Conservation (phyloP, 1,284 basidiomycete genomes). For the Papiliotrema fonsecae region DNA sequence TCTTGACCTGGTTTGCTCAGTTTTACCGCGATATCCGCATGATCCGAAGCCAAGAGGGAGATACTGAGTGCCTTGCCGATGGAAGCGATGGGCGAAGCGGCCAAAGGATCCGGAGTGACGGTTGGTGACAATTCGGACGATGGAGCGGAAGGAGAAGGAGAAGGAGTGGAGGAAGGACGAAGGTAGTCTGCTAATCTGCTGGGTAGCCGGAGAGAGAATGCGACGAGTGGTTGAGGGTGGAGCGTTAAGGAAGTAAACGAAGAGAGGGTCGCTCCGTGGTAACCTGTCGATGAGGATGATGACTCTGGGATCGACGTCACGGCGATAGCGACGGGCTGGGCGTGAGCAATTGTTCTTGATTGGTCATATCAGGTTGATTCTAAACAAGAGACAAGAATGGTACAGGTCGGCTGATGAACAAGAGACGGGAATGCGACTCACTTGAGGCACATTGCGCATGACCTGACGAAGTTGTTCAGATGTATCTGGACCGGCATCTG, state of each 20-base stretch:
- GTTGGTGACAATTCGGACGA: neutral
- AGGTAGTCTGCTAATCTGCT: conserved; percentile 70
- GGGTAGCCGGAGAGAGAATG: conserved; percentile 82
- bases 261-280: conserved; percentile 83
- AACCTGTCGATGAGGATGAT: conserved; percentile 22
- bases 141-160: neutral
- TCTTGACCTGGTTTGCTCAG: conserved; percentile 26
- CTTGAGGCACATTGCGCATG: conserved; percentile 48
- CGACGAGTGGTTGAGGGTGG: conserved; percentile 76
- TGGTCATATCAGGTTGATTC: no score
- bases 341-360: neutral
- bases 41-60: conserved; percentile 26
- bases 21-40: conserved; percentile 26
- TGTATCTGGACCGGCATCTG: conserved; percentile 11
- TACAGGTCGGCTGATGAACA: no score
- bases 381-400: no score
- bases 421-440: no score
- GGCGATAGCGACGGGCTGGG: conserved; percentile 45
- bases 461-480: conserved; percentile 36
- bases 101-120: neutral
- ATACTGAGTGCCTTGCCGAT: conserved; percentile 19
- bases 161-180: conserved; percentile 36
- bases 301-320: conserved; percentile 23
- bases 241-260: conserved; percentile 88
- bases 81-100: neutral